Conservation (phyloP, 345 rosid genomes). For the Trapa bicornis region DNA sequence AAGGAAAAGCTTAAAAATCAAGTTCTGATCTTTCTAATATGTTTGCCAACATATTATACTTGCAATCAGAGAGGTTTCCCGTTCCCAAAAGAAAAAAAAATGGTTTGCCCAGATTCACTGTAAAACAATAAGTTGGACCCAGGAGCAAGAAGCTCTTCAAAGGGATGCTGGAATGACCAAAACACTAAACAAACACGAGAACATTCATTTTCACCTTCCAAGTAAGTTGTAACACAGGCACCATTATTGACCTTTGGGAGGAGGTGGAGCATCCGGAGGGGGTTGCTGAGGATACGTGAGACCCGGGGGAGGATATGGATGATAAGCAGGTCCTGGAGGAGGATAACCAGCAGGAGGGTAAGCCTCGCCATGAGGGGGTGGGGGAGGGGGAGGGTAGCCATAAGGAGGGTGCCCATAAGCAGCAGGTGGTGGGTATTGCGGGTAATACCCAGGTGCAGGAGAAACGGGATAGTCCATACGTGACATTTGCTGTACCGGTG, state of each 20-base stretch:
- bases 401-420: conserved; percentile 24
- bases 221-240: not conserved
- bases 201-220: not conserved
- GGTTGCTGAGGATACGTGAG: conserved; percentile 1
- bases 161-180: not conserved
- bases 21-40: not conserved
- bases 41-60: not conserved
- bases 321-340: not conserved
- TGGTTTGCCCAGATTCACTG: not conserved
- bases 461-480: conserved; percentile 42
- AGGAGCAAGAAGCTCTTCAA: not conserved
- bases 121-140: not conserved
- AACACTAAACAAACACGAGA: not conserved
- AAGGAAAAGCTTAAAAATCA: not conserved
- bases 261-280: conserved; percentile 9
- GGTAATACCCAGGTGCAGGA: conserved; percentile 32
- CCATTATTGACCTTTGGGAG: not conserved
- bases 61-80: not conserved
- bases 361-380: conserved; percentile 10
- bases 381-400: conserved; percentile 8
- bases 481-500: conserved; percentile 60
- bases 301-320: conserved; percentile 1
- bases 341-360: conserved; percentile 19
- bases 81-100: not conserved
- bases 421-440: not conserved